A percentile compares a stretch with the other conserved stretches of the same genome.
phyloP scores from a whole-genome alignment of 495 filamentous ascomycete species.

The Astrocystis sublimbata region DNA sequence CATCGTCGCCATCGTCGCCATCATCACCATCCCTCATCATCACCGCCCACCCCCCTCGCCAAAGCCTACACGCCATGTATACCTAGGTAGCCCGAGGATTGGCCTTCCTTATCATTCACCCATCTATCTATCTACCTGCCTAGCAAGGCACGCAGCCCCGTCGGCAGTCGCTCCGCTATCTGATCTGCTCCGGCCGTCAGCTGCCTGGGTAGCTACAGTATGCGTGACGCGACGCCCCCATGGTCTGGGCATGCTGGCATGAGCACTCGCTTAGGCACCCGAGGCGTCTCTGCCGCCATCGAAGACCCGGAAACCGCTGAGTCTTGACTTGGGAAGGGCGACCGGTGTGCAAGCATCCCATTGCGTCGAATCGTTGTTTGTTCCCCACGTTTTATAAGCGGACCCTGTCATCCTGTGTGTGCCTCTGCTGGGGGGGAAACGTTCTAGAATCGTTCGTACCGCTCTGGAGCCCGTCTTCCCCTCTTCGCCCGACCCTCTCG shows the following conservation, averaged over 20 bases:
- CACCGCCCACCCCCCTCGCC: slow-evolving; percentile 15
- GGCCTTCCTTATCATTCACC: slow-evolving; percentile 17
- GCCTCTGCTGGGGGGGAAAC: slow-evolving; percentile 18
- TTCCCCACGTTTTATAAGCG: slow-evolving; percentile 21
- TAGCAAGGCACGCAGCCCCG: slow-evolving; percentile 13
- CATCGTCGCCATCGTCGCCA: slow-evolving; percentile 10
- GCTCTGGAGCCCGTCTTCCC: slow-evolving; percentile 9
- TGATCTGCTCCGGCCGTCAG: slow-evolving; percentile 14
- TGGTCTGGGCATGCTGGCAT: not conserved
- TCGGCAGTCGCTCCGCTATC: slow-evolving; percentile 9
- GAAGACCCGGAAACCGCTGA: too few species aligned
- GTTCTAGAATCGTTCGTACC: slow-evolving; percentile 21
- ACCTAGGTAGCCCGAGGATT: slow-evolving; percentile 6
- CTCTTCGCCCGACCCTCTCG: slow-evolving; percentile 9
- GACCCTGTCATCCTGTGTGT: too few species aligned
- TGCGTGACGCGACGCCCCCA: slow-evolving; percentile 8
- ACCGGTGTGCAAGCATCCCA: slow-evolving; percentile 19
- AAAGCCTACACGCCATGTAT: too few species aligned
- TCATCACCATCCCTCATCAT: too few species aligned
- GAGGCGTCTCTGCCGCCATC: slow-evolving; percentile 3
- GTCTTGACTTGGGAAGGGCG: slow-evolving; percentile 12
- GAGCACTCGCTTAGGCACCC: too few species aligned
- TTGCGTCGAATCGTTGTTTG: slow-evolving; percentile 14
- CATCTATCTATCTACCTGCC: slow-evolving; percentile 18
- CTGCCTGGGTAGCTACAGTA: slow-evolving; percentile 17